phyloP scores from a whole-genome alignment of 73 alveolate species.

The Symbiodinium pilosum region DNA sequence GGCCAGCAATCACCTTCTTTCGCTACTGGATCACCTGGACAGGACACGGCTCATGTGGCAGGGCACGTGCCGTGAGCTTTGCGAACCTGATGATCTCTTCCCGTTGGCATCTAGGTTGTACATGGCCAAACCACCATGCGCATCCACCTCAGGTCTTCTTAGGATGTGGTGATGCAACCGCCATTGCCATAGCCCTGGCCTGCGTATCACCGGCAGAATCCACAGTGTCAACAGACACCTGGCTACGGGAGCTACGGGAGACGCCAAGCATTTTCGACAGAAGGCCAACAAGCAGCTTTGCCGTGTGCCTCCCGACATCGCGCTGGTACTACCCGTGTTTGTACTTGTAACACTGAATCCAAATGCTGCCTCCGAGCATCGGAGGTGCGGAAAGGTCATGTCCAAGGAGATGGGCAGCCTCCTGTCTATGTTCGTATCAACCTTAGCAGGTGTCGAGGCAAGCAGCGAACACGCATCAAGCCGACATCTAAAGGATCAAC shows the following conservation, averaged over 20 bases:
- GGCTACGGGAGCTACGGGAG: neutral
- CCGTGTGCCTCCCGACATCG: neutral
- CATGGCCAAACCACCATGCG: constrained; percentile 74
- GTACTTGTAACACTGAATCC: neutral
- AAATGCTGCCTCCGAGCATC: constrained; percentile 52
- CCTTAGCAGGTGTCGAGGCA: neutral
- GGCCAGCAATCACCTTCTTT: constrained; percentile 66
- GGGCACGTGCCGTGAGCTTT: neutral
- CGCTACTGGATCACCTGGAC: constrained; percentile 80
- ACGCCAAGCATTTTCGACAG: no score
- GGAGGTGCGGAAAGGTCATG: constrained; percentile 90
- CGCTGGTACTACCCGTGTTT: neutral
- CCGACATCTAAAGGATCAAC: no score
- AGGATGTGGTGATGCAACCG: no score
- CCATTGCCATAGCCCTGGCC: no score
- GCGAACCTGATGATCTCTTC: constrained; percentile 3
- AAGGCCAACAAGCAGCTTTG: neutral
- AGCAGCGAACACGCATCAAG: no score
- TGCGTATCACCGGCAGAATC: constrained; percentile 92
- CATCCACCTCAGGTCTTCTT: constrained; percentile 92
- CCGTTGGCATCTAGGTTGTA: constrained; percentile 59
- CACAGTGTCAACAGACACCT: constrained; percentile 95
- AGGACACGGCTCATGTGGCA: neutral
- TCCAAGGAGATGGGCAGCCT: constrained; percentile 77
- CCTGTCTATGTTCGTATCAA: constrained; percentile 87